Percentiles rank a stretch among this genome's conserved stretches.
These are phyloP conservation scores for Colletotrichum phormii DNA, from an alignment of 2,329 filamentous ascomycete genomes.

Conservation along the genomic window DNA sequence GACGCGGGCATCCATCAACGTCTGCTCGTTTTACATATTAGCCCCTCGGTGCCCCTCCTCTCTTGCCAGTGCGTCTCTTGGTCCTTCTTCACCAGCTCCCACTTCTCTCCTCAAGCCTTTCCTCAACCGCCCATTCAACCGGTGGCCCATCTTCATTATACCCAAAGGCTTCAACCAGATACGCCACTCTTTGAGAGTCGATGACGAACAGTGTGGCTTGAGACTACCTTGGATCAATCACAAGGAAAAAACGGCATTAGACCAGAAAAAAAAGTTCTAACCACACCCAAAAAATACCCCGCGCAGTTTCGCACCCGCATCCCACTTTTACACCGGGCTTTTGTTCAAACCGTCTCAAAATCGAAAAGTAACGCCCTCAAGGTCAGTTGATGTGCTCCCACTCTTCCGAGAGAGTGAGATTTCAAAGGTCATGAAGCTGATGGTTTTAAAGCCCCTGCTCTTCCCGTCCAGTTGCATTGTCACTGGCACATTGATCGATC, in stretches of 20 bases:
- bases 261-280: conserved; percentile 1
- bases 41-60: conserved; percentile 30
- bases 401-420: conserved; percentile 18
- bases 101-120: neutral
- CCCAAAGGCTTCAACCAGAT: neutral
- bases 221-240: conserved; percentile 17
- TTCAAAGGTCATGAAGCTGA: conserved; percentile 21
- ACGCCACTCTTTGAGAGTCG: conserved; percentile 24
- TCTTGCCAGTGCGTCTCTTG: conserved; percentile 11
- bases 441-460: conserved; percentile 28
- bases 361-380: conserved; percentile 10
- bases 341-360: conserved; percentile 28
- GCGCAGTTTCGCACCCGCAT: conserved; percentile 29
- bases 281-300: conserved; percentile 6
- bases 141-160: neutral
- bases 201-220: conserved; percentile 37
- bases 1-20: conserved; percentile 10
- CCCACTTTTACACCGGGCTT: conserved; percentile 30
- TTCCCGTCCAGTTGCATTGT: conserved; percentile 12
- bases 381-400: conserved; percentile 35
- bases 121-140: neutral
- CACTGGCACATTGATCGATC: conserved; percentile 17
- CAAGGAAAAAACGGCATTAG: conserved; percentile 13
- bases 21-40: conserved; percentile 33
- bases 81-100: conserved; percentile 11